phyloP scores from a whole-genome alignment of 306 rosid species.

The Cucumis cinereus region DNA sequence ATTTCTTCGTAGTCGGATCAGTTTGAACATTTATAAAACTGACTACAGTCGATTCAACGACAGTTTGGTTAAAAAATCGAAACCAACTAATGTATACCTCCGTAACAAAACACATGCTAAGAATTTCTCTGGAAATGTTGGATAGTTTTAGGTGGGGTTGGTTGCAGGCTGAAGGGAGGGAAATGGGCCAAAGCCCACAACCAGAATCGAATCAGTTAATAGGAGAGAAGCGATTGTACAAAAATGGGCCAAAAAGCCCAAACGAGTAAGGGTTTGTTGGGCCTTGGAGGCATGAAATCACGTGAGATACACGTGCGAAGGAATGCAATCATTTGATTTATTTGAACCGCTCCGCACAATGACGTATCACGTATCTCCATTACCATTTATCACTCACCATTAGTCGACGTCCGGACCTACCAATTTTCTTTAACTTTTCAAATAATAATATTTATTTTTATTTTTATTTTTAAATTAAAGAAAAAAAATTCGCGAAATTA shows the following conservation, averaged over 20 bases:
- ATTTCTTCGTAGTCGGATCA: no score
- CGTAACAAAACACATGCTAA: no score
- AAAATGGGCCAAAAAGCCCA: not conserved
- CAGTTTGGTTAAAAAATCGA: no score
- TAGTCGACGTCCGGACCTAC: no score
- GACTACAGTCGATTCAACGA: no score
- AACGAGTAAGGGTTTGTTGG: not conserved
- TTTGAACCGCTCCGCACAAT: not conserved
- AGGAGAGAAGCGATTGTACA: not conserved
- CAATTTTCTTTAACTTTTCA: not conserved
- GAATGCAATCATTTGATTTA: not conserved
- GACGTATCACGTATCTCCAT: not conserved
- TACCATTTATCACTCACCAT: not conserved
- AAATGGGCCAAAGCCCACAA: not conserved
- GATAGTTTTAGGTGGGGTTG: not conserved
- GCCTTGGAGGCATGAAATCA: not conserved
- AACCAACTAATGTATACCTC: no score
- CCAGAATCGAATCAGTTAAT: not conserved
- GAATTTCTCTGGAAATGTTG: no score
- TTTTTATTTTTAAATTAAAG: not conserved
- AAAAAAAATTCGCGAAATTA: no score
- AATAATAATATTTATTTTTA: not conserved
- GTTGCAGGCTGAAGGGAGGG: not conserved
- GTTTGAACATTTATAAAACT: no score
- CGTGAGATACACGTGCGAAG: constrained; percentile 1